A percentile compares a stretch with the other conserved stretches of the same genome.
Conservation (phyloP, 148 eudicot species). For the Arctostaphylos glauca region DNA sequence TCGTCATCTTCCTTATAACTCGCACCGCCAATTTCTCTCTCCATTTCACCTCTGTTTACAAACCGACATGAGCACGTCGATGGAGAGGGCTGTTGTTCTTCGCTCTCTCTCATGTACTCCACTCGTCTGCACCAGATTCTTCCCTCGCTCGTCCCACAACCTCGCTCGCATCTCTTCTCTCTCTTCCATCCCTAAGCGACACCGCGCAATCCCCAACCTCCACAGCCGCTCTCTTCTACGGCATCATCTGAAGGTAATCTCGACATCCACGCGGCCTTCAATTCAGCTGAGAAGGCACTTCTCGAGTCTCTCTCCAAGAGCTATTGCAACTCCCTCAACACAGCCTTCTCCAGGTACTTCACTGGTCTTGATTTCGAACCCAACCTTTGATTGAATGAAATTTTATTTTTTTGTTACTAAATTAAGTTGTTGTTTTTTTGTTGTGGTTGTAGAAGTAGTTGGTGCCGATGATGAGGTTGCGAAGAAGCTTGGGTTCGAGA, state of each 20-base stretch:
- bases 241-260: constrained; percentile 28
- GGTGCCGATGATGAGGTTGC: constrained; percentile 57
- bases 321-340: constrained; percentile 56
- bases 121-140: constrained; percentile 32
- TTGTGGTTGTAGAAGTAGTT: constrained; percentile 30
- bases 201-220: constrained; percentile 30
- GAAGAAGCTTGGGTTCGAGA: constrained; percentile 84
- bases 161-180: constrained; percentile 23
- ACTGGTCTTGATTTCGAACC: not conserved
- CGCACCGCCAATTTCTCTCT: not conserved
- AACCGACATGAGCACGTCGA: constrained; percentile 17
- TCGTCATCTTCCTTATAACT: not conserved
- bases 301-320: constrained; percentile 45
- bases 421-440: not conserved
- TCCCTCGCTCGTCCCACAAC: constrained; percentile 30
- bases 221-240: constrained; percentile 30
- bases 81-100: constrained; percentile 65
- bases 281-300: constrained; percentile 28
- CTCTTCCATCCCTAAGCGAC: constrained; percentile 31
- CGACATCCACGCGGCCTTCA: constrained; percentile 29
- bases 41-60: not conserved
- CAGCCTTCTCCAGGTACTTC: constrained; percentile 39
- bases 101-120: constrained; percentile 50
- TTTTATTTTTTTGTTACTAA: constrained; percentile 2
- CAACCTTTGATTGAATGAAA: not conserved